Percentiles rank a stretch among this genome's conserved stretches.
phyloP scores from a whole-genome alignment of 208 protist species.

The Naegleria fowleri region DNA sequence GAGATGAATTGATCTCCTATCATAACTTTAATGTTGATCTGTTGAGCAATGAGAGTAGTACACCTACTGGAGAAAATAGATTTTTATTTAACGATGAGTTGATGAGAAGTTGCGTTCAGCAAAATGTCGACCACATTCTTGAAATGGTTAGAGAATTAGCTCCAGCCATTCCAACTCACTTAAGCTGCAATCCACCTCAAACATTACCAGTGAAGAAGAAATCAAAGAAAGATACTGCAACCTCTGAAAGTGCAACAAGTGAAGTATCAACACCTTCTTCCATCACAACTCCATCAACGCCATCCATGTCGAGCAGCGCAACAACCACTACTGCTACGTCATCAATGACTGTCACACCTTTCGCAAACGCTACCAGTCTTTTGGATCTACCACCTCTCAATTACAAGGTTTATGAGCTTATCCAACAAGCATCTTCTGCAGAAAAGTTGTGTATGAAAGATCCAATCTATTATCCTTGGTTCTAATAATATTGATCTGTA shows the following conservation, averaged over 20 bases:
- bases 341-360: not conserved
- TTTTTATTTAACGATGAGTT: not conserved
- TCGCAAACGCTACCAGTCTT: not conserved
- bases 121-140: not conserved
- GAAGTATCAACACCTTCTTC: not conserved
- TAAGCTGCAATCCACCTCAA: not conserved
- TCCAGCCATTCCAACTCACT: not conserved
- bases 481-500: not conserved
- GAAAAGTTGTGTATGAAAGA: not conserved
- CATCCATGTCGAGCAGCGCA: not conserved
- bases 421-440: not conserved
- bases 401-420: not conserved
- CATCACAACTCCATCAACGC: not conserved
- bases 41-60: not conserved
- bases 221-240: not conserved
- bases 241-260: not conserved
- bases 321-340: not conserved
- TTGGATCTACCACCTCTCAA: not conserved
- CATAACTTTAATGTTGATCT: not conserved
- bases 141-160: not conserved
- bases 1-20: slow-evolving; percentile 25
- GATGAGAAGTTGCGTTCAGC: not conserved
- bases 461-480: not conserved
- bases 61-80: not conserved
- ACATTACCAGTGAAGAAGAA: not conserved